Evolutionary conservation across 352 stramenopile genomes (phyloP).

Genomic region (Pythium folliculosum): DNA sequence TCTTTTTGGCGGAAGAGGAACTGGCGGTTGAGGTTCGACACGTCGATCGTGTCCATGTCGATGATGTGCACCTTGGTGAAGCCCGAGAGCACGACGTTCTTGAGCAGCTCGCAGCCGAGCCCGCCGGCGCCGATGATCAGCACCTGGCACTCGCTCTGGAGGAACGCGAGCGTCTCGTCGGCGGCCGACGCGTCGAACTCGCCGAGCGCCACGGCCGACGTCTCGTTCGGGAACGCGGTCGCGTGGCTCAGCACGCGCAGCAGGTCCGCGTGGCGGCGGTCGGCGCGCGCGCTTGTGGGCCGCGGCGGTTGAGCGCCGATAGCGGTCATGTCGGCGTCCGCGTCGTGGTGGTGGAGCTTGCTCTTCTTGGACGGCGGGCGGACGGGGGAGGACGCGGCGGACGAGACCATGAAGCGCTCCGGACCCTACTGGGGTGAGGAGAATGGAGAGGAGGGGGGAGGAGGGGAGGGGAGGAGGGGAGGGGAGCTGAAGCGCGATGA

Average conservation of each 20-base stretch:
- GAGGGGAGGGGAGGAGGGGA: no score
- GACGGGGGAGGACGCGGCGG: slow-evolving; percentile 19
- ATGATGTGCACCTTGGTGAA: slow-evolving; percentile 95
- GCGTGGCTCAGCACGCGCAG: slow-evolving; percentile 56
- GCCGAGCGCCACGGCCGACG: slow-evolving; percentile 77
- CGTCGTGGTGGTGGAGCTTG: slow-evolving; percentile 23
- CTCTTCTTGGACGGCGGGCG: slow-evolving; percentile 26
- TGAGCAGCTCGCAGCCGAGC: slow-evolving; percentile 99
- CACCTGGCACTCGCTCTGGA: slow-evolving; percentile 78
- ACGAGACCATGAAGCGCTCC: slow-evolving; percentile 22
- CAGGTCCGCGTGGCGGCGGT: slow-evolving; percentile 69
- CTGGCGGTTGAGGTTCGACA: slow-evolving; percentile 98
- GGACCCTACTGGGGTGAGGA: no score
- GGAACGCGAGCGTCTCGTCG: slow-evolving; percentile 64
- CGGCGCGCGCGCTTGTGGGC: slow-evolving; percentile 15
- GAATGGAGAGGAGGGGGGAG: no score
- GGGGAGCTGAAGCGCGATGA: no score
- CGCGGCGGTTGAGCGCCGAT: slow-evolving; percentile 7
- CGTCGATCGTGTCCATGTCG: slow-evolving; percentile 99
- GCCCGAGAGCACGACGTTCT: slow-evolving; percentile 96
- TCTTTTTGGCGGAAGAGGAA: slow-evolving; percentile 98
- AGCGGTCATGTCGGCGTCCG: slow-evolving; percentile 2
- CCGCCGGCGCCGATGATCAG: slow-evolving; percentile 98
- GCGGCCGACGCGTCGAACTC: slow-evolving; percentile 89
- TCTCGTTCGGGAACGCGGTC: slow-evolving; percentile 85